These are phyloP conservation scores for Laburnicola sp. DNA, from an alignment of 2,329 filamentous ascomycete species.

Conservation along the genomic window DNA sequence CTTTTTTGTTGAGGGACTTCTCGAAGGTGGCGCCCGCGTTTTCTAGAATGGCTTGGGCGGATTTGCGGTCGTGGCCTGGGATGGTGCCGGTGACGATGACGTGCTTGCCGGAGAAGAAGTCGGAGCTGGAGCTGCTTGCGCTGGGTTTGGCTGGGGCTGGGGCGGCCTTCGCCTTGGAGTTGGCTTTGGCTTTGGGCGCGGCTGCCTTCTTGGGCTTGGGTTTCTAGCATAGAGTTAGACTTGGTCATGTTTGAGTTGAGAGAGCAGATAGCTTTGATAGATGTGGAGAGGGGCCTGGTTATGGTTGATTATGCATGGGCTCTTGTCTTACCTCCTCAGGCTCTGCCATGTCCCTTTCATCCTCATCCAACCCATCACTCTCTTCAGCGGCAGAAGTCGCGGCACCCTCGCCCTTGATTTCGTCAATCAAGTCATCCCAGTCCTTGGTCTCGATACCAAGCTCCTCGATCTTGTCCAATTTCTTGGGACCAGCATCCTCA, in stretches of 20 bases:
- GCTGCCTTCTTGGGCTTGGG: conserved; percentile 12
- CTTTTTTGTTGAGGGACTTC: conserved; percentile 25
- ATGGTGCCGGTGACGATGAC: conserved; percentile 23
- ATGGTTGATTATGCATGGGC: not conserved
- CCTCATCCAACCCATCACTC: conserved; percentile 22
- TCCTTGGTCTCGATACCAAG: conserved; percentile 83
- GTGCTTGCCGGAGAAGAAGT: conserved; percentile 16
- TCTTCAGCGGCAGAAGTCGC: conserved; percentile 12
- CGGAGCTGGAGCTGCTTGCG: conserved; percentile 5
- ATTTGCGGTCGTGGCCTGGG: conserved; percentile 20
- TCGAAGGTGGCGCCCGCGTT: conserved; percentile 18
- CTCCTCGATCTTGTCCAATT: conserved; percentile 78
- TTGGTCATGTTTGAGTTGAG: not conserved
- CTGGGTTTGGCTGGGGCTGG: conserved; percentile 16
- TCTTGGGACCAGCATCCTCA: conserved; percentile 84
- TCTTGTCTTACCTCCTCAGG: conserved; percentile 19
- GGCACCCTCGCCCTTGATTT: conserved; percentile 23
- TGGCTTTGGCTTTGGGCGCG: conserved; percentile 17
- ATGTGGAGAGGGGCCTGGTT: not conserved
- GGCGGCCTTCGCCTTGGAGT: conserved; percentile 14
- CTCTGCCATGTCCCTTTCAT: conserved; percentile 16
- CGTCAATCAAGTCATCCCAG: conserved; percentile 72
- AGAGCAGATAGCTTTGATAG: not conserved
- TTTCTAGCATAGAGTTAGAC: conserved; percentile 10
- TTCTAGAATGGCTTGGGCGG: conserved; percentile 20